phyloP scores from a whole-genome alignment of 495 filamentous ascomycete species.

The Barbatosphaeria neglecta region DNA sequence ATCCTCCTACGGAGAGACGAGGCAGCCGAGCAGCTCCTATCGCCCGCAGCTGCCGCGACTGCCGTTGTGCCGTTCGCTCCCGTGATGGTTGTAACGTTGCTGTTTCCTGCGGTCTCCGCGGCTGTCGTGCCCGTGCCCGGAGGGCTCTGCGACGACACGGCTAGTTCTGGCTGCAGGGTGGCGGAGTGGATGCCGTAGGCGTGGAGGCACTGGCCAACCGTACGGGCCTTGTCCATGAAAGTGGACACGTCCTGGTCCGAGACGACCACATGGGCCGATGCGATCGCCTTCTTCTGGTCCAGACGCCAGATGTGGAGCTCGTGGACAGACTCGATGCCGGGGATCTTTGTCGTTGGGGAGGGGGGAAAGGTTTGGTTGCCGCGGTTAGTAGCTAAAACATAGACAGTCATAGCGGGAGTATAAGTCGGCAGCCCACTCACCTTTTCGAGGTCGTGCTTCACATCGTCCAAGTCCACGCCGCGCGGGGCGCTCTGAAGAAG shows the following conservation, averaged over 20 bases:
- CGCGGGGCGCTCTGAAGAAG: conserved; percentile 77
- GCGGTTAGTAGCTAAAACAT: not conserved
- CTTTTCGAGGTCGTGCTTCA: conserved; percentile 74
- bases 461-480: conserved; percentile 67
- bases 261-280: conserved; percentile 76
- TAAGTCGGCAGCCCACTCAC: conserved; percentile 10
- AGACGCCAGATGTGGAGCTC: conserved; percentile 93
- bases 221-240: conserved; percentile 71
- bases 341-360: conserved; percentile 50
- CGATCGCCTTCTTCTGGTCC: conserved; percentile 78
- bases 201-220: conserved; percentile 72
- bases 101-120: not conserved
- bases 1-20: conserved; percentile 1
- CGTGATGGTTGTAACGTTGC: not conserved
- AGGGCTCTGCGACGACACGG: not conserved
- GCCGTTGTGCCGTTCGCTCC: not conserved
- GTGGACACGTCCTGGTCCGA: conserved; percentile 42
- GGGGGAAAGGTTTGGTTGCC: too few relatives aligned
- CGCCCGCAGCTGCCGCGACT: not conserved
- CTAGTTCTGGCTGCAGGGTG: conserved; percentile 77
- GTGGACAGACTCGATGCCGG: conserved; percentile 71
- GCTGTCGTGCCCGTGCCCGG: not conserved
- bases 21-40: not conserved
- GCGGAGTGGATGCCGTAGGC: conserved; percentile 87
- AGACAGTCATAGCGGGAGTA: too few relatives aligned